Base-by-base conservation (phyloP, 129 eudicot species). In the Flaveria linearis region DNA sequence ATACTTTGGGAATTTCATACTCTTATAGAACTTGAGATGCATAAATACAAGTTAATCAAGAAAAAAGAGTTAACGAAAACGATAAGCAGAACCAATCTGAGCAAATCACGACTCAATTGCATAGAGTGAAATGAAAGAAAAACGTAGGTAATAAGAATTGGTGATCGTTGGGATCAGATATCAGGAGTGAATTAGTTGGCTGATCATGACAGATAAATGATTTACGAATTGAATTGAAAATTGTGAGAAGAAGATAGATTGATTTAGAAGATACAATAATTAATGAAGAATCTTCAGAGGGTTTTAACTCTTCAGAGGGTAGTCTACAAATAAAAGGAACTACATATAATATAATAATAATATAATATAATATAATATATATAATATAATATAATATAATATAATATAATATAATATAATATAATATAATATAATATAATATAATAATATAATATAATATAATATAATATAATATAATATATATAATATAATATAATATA, bases 91-190 rank as follows among this genome's bases (percentile, higher is more conserved):
- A 78, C 68, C 81, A 60, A 43, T 43, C 61, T 26, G 30, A 28
- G 51, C 39, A 64, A 66, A 75, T 47, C 46, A 55, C 60, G 46
- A 26, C 45, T 43, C n/a, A 33, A 64, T 3, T 5, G 56, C 50
- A 33, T 33, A 33, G 7, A 33, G 7, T 7, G 41, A 5, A 36
- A 36, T 36, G 8, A 36, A 36, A 5, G 1, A 7, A 57, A 64
- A 56, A 57, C 47, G 47, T 70, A 78, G 77, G 47, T 45, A 30
- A 47, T 45, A 3, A 69, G 47, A 70, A 77, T 67, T 53, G 42
- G 81, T 67, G 81, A 18, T 28, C n/a, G 69, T 77, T 36, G 41
- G 61, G 76, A 78, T 78, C 82, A 69, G 80, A 45, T 45, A 75
- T 49, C 18, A 49, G 70, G 69, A 69, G 62, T 46, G 18, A 56